Percentiles rank a stretch among this genome's conserved stretches.
These are phyloP conservation scores for Colletotrichum magnum DNA, from an alignment of 2,329 filamentous ascomycete species.

Conservation along the genomic window DNA sequence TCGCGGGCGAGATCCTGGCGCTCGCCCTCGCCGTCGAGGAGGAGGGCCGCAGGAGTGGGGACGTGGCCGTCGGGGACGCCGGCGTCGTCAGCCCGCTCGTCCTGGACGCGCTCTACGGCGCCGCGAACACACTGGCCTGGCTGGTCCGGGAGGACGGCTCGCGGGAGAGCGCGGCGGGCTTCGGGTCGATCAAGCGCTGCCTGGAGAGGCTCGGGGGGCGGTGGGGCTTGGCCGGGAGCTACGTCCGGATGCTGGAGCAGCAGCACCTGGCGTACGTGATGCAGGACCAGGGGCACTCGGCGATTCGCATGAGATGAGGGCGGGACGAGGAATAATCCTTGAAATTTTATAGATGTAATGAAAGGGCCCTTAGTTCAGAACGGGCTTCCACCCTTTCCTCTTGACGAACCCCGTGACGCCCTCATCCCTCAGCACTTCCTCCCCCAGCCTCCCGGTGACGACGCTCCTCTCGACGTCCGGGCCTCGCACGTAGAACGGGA, in stretches of 20 bases:
- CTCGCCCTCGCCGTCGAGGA: constrained; percentile 40
- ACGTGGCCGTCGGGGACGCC: constrained; percentile 38
- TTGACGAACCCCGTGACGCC: constrained; percentile 69
- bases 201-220: constrained; percentile 48
- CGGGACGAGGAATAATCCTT: too few species aligned
- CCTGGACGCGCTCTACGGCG: constrained; percentile 55
- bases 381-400: constrained; percentile 72
- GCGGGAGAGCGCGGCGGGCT: constrained; percentile 44
- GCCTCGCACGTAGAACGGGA: constrained; percentile 74
- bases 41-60: background rate
- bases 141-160: constrained; percentile 54
- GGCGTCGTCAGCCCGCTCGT: constrained; percentile 51
- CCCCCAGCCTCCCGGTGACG: constrained; percentile 72
- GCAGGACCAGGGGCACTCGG: constrained; percentile 23
- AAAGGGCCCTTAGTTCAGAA: constrained; percentile 51
- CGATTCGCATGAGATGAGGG: constrained; percentile 2
- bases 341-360: too few species aligned
- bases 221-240: constrained; percentile 55
- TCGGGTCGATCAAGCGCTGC: constrained; percentile 49
- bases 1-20: constrained; percentile 46
- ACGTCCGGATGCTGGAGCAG: constrained; percentile 52
- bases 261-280: constrained; percentile 50
- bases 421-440: constrained; percentile 74
- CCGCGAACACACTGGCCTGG: constrained; percentile 54
- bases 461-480: constrained; percentile 75